Percentiles rank a stretch among this genome's conserved stretches.
Conservation (phyloP, 2,329 filamentous ascomycete species). For the Penicillium sp. region DNA sequence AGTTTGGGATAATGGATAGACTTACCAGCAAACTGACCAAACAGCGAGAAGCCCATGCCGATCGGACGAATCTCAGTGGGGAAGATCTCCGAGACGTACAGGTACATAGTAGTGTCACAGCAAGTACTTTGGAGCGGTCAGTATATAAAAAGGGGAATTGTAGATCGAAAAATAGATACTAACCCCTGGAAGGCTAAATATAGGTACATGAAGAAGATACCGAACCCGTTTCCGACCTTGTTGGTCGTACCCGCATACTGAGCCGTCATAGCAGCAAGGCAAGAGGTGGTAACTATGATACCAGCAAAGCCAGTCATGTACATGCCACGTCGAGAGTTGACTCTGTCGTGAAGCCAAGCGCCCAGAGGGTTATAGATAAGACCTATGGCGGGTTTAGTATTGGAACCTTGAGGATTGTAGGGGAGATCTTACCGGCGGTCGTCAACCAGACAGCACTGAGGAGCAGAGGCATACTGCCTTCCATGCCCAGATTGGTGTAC, state of each 20-base stretch:
- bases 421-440: constrained; percentile 44
- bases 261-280: constrained; percentile 44
- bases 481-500: constrained; percentile 50
- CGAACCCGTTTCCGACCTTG: constrained; percentile 45
- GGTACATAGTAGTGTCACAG: constrained; percentile 54
- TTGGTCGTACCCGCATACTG: constrained; percentile 45
- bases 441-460: constrained; percentile 51
- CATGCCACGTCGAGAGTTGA: constrained; percentile 46
- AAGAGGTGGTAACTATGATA: constrained; percentile 46
- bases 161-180: constrained; percentile 9
- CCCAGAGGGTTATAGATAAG: constrained; percentile 45
- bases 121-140: constrained; percentile 40
- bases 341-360: constrained; percentile 42
- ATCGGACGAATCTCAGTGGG: constrained; percentile 57
- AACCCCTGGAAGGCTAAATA: constrained; percentile 56
- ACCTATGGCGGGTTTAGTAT: constrained; percentile 33
- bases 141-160: neutral
- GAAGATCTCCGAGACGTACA: constrained; percentile 53
- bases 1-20: neutral
- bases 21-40: constrained; percentile 53
- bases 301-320: constrained; percentile 49
- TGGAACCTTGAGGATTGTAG: neutral
- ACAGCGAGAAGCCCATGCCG: constrained; percentile 57
- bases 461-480: constrained; percentile 48
- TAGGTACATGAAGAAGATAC: constrained; percentile 49